Percentiles rank a stretch among this genome's conserved stretches.
Conservation (phyloP, 257 asterid species). For the Gentiana macrophylla region DNA sequence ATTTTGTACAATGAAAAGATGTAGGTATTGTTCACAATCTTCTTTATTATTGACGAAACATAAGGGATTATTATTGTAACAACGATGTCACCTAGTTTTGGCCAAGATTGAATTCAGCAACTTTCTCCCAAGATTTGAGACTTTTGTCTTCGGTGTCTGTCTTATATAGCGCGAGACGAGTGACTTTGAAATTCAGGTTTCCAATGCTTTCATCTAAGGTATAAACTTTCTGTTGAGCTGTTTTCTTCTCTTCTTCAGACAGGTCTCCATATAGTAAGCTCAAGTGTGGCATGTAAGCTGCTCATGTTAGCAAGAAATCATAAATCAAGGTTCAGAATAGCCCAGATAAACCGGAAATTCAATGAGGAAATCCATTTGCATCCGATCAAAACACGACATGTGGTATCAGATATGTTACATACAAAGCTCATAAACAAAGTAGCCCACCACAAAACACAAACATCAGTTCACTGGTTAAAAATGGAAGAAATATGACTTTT, state of each 20-base stretch:
- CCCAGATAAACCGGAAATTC: no score
- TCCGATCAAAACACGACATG: no score
- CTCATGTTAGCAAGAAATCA: conserved; percentile 6
- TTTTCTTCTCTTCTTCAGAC: conserved; percentile 60
- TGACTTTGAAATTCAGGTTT: conserved; percentile 42
- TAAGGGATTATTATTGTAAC: not conserved
- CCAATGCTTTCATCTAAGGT: conserved; percentile 47
- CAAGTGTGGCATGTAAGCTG: conserved; percentile 97
- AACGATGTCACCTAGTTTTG: conserved; percentile 6
- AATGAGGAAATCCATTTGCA: no score
- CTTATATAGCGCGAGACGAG: conserved; percentile 63
- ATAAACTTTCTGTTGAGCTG: conserved; percentile 58
- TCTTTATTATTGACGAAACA: not conserved
- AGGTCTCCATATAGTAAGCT: conserved; percentile 79
- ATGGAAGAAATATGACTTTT: no score
- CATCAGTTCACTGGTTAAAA: no score
- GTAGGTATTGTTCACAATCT: not conserved
- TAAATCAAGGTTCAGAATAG: not conserved
- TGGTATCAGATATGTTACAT: no score
- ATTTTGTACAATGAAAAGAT: not conserved
- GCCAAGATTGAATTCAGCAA: conserved; percentile 44
- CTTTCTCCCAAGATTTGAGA: conserved; percentile 85
- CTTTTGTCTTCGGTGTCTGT: conserved; percentile 73
- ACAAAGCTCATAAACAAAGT: no score
- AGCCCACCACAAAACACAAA: no score